Evolutionary conservation across 2,329 filamentous ascomycete species (phyloP).

Genomic region (Colletotrichum viniferum): DNA sequence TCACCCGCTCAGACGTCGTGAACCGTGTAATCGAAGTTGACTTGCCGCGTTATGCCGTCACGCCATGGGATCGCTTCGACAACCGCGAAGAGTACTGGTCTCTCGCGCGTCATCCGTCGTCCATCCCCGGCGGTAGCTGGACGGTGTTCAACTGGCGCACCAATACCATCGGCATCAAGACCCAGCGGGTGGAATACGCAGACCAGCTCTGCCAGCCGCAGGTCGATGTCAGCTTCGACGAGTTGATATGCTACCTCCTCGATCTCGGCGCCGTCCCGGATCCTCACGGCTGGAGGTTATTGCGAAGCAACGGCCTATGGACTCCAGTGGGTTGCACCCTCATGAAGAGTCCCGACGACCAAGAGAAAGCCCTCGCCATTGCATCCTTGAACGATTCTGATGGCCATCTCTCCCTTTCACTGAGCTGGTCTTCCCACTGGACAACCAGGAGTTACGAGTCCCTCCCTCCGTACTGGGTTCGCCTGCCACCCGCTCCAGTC

Average conservation of each 20-base stretch:
- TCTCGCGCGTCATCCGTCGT: slow-evolving; percentile 53
- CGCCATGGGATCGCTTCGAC: slow-evolving; percentile 60
- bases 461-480: slow-evolving; percentile 65
- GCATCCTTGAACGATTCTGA: slow-evolving; percentile 64
- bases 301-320: slow-evolving; percentile 64
- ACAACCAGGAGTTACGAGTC: slow-evolving; percentile 54
- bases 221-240: slow-evolving; percentile 60
- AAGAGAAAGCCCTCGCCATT: slow-evolving; percentile 54
- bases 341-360: slow-evolving; percentile 56
- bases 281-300: slow-evolving; percentile 60
- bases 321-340: slow-evolving; percentile 63
- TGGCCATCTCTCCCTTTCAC: slow-evolving; percentile 61
- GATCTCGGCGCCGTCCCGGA: slow-evolving; percentile 68
- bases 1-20: slow-evolving; percentile 67
- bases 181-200: slow-evolving; percentile 67
- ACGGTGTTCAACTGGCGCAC: slow-evolving; percentile 70
- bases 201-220: slow-evolving; percentile 59
- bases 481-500: slow-evolving; percentile 40
- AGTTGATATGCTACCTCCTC: slow-evolving; percentile 64
- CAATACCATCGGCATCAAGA: slow-evolving; percentile 65
- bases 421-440: slow-evolving; percentile 61
- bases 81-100: slow-evolving; percentile 63
- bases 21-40: slow-evolving; percentile 71
- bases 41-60: slow-evolving; percentile 67
- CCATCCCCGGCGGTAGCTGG: slow-evolving; percentile 66